Percentiles rank a stretch among this genome's conserved stretches.
phyloP scores from a whole-genome alignment of 2,329 filamentous ascomycete genomes.

The Penicillium verrucosum region DNA sequence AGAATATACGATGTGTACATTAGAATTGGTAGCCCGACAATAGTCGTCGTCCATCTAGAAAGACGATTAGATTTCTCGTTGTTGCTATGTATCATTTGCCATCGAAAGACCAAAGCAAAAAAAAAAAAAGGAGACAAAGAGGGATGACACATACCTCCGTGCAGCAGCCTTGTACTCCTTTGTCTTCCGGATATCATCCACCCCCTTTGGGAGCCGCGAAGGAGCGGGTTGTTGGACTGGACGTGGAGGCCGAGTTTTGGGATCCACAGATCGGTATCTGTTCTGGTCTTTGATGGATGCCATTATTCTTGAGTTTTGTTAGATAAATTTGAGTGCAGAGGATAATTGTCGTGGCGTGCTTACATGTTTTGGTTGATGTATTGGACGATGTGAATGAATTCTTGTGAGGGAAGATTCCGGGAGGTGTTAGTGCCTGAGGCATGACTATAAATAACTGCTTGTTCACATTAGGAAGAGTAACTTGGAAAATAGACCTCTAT shows the following conservation, averaged over 20 bases:
- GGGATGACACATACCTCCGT: conserved; percentile 30
- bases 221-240: conserved; percentile 9
- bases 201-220: conserved; percentile 5
- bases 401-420: neutral
- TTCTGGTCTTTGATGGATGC: conserved; percentile 1
- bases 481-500: neutral
- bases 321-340: neutral
- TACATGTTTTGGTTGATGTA: neutral
- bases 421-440: conserved; percentile 5
- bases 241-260: conserved; percentile 10
- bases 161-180: conserved; percentile 41
- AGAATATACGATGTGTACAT: conserved; percentile 34
- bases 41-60: conserved; percentile 32
- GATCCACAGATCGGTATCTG: conserved; percentile 18
- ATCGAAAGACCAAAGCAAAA: neutral
- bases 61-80: neutral
- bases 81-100: neutral
- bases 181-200: conserved; percentile 39
- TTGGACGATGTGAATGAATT: neutral
- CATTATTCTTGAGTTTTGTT: neutral
- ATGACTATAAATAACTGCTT: neutral
- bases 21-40: conserved; percentile 33
- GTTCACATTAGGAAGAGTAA: neutral
- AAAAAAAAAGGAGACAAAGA: neutral
- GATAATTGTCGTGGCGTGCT: neutral